phyloP scores from a whole-genome alignment of 352 stramenopile genomes.

The Phytophthora palmivora region DNA sequence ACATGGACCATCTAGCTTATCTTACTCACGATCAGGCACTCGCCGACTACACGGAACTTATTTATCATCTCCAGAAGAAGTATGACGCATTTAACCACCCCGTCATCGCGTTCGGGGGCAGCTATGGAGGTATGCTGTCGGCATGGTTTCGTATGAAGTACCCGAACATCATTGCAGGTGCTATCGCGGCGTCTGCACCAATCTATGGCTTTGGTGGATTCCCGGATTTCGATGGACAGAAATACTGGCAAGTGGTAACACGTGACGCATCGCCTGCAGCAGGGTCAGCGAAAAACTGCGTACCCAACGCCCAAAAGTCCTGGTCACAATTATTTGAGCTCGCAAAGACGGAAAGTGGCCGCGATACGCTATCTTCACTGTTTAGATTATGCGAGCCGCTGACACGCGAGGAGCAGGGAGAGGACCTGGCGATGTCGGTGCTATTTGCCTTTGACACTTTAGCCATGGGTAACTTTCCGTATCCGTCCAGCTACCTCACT shows the following conservation, averaged over 20 bases:
- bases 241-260: conserved; percentile 89
- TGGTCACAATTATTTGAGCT: conserved; percentile 84
- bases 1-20: conserved; percentile 82
- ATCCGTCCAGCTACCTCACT: conserved; percentile 94
- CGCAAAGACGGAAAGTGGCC: conserved; percentile 62
- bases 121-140: conserved; percentile 96
- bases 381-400: conserved; percentile 80
- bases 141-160: conserved; percentile 97
- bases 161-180: conserved; percentile 89
- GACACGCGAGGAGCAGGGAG: conserved; percentile 44
- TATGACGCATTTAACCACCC: conserved; percentile 75
- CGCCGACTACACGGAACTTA: conserved; percentile 91
- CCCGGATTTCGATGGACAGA: conserved; percentile 61
- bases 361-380: conserved; percentile 57
- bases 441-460: conserved; percentile 92
- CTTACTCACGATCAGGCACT: conserved; percentile 93
- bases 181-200: conserved; percentile 94
- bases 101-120: conserved; percentile 96
- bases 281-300: conserved; percentile 79
- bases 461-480: conserved; percentile 96
- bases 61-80: conserved; percentile 86
- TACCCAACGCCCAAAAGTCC: conserved; percentile 81
- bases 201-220: conserved; percentile 92
- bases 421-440: conserved; percentile 76
- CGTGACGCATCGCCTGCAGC: conserved; percentile 71